Evolutionary conservation across 108 stramenopile genomes (phyloP).

Genomic region (Skeletonema costatum): DNA sequence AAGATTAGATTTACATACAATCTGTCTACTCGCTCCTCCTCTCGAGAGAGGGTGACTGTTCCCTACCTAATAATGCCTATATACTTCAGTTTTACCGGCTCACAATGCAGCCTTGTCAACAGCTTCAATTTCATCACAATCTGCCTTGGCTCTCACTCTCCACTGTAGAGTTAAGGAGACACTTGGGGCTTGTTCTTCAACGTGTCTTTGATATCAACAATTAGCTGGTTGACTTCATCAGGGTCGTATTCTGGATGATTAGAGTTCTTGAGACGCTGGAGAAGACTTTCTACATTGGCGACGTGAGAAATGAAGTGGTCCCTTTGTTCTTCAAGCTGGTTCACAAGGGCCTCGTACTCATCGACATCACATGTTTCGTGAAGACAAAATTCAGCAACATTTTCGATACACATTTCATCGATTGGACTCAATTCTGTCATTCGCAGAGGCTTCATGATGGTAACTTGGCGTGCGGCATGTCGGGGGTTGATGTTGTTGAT

Average conservation of each 20-base stretch:
- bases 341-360: slow-evolving; percentile 55
- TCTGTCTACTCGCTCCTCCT: too few species aligned
- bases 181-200: neutral
- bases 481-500: neutral
- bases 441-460: slow-evolving; percentile 3
- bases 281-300: slow-evolving; percentile 40
- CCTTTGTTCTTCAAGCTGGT: slow-evolving; percentile 53
- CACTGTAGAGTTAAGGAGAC: too few species aligned
- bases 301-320: slow-evolving; percentile 29
- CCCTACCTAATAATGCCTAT: too few species aligned
- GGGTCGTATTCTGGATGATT: slow-evolving; percentile 39
- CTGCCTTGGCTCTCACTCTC: too few species aligned
- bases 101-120: too few species aligned
- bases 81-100: too few species aligned
- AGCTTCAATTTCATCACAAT: too few species aligned
- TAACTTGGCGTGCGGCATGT: neutral
- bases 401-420: slow-evolving; percentile 59
- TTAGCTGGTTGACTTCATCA: slow-evolving; percentile 13
- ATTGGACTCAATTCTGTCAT: slow-evolving; percentile 39
- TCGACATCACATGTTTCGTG: slow-evolving; percentile 51
- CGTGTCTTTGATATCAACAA: slow-evolving; percentile 27
- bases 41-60: too few species aligned
- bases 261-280: slow-evolving; percentile 28
- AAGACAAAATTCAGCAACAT: slow-evolving; percentile 56
- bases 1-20: too few species aligned